Base-by-base conservation (phyloP, 108 stramenopile genomes). In the Nitzschia inconspicua region DNA sequence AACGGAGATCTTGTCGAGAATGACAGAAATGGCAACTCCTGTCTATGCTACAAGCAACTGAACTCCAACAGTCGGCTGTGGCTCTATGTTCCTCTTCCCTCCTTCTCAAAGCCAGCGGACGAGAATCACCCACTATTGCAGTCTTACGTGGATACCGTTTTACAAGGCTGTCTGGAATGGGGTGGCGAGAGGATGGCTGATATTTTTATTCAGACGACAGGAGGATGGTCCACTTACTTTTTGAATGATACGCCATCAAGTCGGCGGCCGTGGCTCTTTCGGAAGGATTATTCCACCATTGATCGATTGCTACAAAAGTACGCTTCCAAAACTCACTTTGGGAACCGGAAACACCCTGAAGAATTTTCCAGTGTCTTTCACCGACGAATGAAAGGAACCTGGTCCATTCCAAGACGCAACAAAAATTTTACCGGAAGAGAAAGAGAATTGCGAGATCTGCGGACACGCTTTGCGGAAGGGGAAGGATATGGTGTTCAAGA, bases 111-210 rank as follows among this genome's bases (percentile, higher is more conserved):
- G n/a, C 48, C 63, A 27, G 76, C 81, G 14, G 79, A 83, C 36
- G 82, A 83, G 43, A 76, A 83, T 53, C 79, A 87, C 46, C 85
- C 82, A 0, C 42, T 84, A 9, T 43, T 86, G 4, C 85, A 83
- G 66, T 78, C 79, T 18, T 86, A 86, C 44, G 85, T 86, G 18
- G 85, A 86, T 39, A 86, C 82, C 0, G 82, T 86, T 34, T 52
- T 86, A 16, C 85, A 83, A 36, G 85, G 85, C 2, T 86, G 85
- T 57, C 50, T 86, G 19, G 77, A 82, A 55, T 85, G 84, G 84
- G 84, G 84, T n/a, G 84, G 84, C 2, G 68, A 68, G 34, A 22
- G 22, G 23, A 79, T 85, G 80, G 84, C 78, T n/a, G 71, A 75
- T 31, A 16, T 68, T 44, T 85, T 85, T 44, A 49, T 85, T 2